These are phyloP conservation scores for Trichoderma sp. DNA, from an alignment of 2,329 filamentous ascomycete species.

Conservation along the genomic window DNA sequence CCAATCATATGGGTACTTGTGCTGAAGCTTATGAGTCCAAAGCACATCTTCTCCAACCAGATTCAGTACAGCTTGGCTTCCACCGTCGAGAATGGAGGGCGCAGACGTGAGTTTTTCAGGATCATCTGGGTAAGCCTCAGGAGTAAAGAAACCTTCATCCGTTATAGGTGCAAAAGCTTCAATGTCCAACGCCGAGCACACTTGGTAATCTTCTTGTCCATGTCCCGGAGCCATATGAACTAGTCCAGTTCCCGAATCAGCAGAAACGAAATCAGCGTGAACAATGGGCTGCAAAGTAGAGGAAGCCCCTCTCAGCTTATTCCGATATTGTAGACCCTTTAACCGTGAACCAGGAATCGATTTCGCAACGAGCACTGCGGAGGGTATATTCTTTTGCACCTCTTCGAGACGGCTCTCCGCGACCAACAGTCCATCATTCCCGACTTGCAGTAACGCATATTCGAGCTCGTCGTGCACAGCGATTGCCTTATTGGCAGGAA, in stretches of 20 bases:
- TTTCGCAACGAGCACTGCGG: slow-evolving; percentile 57
- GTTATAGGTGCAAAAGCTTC: slow-evolving; percentile 81
- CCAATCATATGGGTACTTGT: slow-evolving; percentile 99
- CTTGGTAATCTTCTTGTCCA: slow-evolving; percentile 93
- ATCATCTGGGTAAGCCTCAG: slow-evolving; percentile 73
- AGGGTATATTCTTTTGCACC: slow-evolving; percentile 55
- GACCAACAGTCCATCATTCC: slow-evolving; percentile 66
- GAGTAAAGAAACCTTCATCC: slow-evolving; percentile 78
- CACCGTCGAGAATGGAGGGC: slow-evolving; percentile 71
- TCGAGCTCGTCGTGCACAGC: slow-evolving; percentile 75
- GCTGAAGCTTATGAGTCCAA: slow-evolving; percentile 70
- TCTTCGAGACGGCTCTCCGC: slow-evolving; percentile 71
- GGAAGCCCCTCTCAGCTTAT: slow-evolving; percentile 65
- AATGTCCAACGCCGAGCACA: slow-evolving; percentile 72
- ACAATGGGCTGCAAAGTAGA: slow-evolving; percentile 70
- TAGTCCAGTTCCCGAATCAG: slow-evolving; percentile 89
- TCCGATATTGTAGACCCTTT: slow-evolving; percentile 67
- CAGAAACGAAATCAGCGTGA: slow-evolving; percentile 85
- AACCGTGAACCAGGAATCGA: slow-evolving; percentile 69
- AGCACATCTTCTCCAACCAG: slow-evolving; percentile 70
- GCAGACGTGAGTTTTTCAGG: slow-evolving; percentile 68
- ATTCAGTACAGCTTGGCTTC: slow-evolving; percentile 69
- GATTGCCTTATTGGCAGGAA: slow-evolving; percentile 90
- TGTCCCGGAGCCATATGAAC: slow-evolving; percentile 95
- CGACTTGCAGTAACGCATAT: slow-evolving; percentile 69